Percentiles rank a stretch among this genome's conserved stretches.
Evolutionary conservation across 345 rosid species (phyloP).

Genomic region (Rhodomyrtus tomentosa): DNA sequence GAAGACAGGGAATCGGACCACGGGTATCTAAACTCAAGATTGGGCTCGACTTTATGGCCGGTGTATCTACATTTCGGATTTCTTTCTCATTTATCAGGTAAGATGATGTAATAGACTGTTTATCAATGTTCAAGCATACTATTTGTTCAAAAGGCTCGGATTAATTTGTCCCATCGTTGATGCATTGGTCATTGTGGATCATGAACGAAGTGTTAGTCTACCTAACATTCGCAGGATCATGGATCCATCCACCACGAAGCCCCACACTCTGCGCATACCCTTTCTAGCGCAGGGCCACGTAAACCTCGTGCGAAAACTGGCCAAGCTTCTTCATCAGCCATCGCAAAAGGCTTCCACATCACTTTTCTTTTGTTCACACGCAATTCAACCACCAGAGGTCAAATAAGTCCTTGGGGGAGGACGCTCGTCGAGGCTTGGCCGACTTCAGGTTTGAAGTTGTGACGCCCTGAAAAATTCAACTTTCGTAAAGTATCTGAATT

Average conservation of each 20-base stretch:
- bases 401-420: neutral
- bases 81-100: neutral
- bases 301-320: neutral
- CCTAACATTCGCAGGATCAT: neutral
- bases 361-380: neutral
- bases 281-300: constrained; percentile 1
- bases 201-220: neutral
- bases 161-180: neutral
- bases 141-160: neutral
- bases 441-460: neutral
- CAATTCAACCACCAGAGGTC: neutral
- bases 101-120: neutral
- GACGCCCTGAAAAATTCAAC: too few species aligned
- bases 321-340: constrained; percentile 2
- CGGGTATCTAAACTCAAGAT: neutral
- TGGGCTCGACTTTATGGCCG: neutral
- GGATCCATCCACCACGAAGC: neutral
- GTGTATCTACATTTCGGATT: neutral
- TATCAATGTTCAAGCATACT: neutral
- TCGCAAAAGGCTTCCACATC: neutral
- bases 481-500: too few species aligned
- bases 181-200: neutral
- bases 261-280: neutral
- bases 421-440: neutral
- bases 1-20: neutral